Percentiles rank a stretch among this genome's conserved stretches.
Evolutionary conservation across 768 basidiomycete species (phyloP).

Genomic region (Inosperma sp.): DNA sequence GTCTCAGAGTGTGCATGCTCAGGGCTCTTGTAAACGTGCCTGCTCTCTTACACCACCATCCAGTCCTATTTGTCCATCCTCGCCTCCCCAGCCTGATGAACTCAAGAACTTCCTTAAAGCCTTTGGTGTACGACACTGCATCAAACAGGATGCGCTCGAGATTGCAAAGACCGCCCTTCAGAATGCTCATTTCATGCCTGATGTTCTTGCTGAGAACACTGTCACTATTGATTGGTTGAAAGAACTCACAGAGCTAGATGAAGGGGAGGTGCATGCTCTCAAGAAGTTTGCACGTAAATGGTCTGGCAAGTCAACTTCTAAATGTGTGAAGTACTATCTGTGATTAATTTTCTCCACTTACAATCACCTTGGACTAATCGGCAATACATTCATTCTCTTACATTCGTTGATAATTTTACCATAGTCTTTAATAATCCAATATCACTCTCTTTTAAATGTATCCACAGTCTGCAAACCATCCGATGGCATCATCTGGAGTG

Average conservation of each 20-base stretch:
- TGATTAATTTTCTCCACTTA: constrained; percentile 1
- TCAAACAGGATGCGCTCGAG: background rate
- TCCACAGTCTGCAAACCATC: constrained; percentile 16
- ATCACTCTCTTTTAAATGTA: constrained; percentile 4
- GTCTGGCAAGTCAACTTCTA: constrained; percentile 1
- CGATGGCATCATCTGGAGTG: constrained; percentile 7
- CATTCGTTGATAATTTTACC: background rate
- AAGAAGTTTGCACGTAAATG: constrained; percentile 4
- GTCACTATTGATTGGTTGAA: constrained; percentile 3
- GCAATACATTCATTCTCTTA: constrained; percentile 3
- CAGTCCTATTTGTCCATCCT: constrained; percentile 4
- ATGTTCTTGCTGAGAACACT: background rate
- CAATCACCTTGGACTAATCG: background rate
- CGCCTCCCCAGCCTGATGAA: background rate
- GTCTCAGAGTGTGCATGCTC: constrained; percentile 1
- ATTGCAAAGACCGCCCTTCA: constrained; percentile 2
- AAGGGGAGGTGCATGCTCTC: constrained; percentile 2
- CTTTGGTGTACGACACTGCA: constrained; percentile 1
- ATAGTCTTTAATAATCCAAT: background rate
- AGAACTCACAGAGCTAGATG: background rate
- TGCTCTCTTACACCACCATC: constrained; percentile 1
- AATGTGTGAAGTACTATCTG: background rate
- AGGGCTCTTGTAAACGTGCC: background rate
- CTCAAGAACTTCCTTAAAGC: constrained; percentile 1
- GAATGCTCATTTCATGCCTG: constrained; percentile 3